These are phyloP conservation scores for Physcia stellaris DNA, from an alignment of 495 filamentous ascomycete genomes.

Conservation along the genomic window DNA sequence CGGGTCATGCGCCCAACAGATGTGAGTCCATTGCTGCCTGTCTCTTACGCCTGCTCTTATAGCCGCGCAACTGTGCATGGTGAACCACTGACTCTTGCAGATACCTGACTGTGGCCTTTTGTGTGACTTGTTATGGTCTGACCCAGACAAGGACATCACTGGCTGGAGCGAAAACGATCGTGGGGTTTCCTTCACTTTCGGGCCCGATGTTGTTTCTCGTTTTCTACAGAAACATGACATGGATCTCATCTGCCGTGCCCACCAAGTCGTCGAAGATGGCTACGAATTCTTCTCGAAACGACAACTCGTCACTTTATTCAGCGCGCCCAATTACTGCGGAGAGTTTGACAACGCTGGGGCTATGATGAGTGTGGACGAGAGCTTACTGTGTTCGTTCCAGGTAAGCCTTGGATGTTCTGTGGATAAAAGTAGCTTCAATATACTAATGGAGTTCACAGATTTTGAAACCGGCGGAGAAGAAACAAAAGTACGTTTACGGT, in stretches of 20 bases:
- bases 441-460: slow-evolving; percentile 42
- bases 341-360: slow-evolving; percentile 99
- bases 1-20: slow-evolving; percentile 98
- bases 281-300: slow-evolving; percentile 99
- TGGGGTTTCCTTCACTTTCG: slow-evolving; percentile 97
- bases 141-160: slow-evolving; percentile 99
- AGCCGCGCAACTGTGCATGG: no score
- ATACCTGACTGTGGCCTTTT: slow-evolving; percentile 97
- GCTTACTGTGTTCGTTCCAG: slow-evolving; percentile 97
- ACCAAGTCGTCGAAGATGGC: slow-evolving; percentile 97
- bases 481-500: slow-evolving; percentile 99
- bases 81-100: slow-evolving; percentile 46
- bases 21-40: slow-evolving; percentile 44
- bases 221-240: slow-evolving; percentile 99
- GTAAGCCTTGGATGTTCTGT: slow-evolving; percentile 32
- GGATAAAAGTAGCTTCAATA: not conserved
- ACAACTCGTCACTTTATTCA: slow-evolving; percentile 94
- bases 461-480: slow-evolving; percentile 99
- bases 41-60: slow-evolving; percentile 1
- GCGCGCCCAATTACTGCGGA: slow-evolving; percentile 97
- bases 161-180: slow-evolving; percentile 99
- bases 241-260: slow-evolving; percentile 97
- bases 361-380: slow-evolving; percentile 99
- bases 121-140: slow-evolving; percentile 96
- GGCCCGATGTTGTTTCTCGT: slow-evolving; percentile 94